Evolutionary conservation across 2,329 filamentous ascomycete genomes (phyloP), one percentile per base, ranked within the genome.

Genomic region (Parasarocladium wereldwijsianum): DNA sequence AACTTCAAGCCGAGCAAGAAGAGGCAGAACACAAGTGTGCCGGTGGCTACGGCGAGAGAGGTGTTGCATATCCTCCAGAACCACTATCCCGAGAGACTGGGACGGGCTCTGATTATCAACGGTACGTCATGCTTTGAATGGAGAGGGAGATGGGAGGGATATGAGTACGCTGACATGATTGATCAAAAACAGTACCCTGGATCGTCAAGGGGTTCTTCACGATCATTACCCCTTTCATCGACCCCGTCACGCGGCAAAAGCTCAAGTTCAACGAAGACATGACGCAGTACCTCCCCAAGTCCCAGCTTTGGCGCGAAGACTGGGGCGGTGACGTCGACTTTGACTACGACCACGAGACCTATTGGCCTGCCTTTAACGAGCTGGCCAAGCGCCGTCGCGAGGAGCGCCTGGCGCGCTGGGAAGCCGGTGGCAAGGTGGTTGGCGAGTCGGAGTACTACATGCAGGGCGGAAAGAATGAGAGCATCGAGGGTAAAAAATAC

Each of bases 251-350:
- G 8, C 75, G 81, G 34, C 76, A 90, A 47, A 98, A 98, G 64
- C 76, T 98, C 60, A 92, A 90, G 60, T 94, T 93, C 66, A 94
- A 96, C 62, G 85, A 93, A 52, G 80, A 92, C 48, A 76, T 93
- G 61, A 67, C 66, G 41, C 63, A 80, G 41, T 84, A 85, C 50
- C 78, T 98, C 13, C 85, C 85, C 5, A 55, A 74, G 6, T 65
- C 76, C 44, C 87, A 96, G 51, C 70, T 98, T 31, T 80, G 84
- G 76, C 77, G 74, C 43, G 65, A 75, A 34, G 75, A 80, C 44
- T 64, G 61, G 42, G 75, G 76, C 27, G 87, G 90, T 34, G 69
- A 82, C 29, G 69, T 93, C 37, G 70, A 86, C 35, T 96, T 98
- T 49, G 76, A 84, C 44, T 98, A 98, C 52, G 81, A 93, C 45